phyloP scores from a whole-genome alignment of 1,139 yeast species.

The Magnusiomyces tetraspermus region DNA sequence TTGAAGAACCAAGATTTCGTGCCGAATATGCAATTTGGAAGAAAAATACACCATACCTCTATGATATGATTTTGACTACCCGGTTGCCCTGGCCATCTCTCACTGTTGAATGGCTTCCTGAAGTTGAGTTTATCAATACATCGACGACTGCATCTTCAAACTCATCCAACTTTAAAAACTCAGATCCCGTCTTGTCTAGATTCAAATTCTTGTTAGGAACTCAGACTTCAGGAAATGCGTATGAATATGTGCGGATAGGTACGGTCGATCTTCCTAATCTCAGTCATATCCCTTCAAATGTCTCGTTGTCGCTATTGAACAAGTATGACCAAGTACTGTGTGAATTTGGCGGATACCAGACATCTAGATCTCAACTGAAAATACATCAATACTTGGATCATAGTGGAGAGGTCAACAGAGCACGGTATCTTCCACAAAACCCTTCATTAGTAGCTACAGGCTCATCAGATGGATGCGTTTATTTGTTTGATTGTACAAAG shows the following conservation, averaged over 20 bases:
- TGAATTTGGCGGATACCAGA: slow-evolving; percentile 20
- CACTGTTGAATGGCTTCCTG: slow-evolving; percentile 37
- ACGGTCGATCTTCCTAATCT: slow-evolving; percentile 33
- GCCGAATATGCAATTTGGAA: slow-evolving; percentile 84
- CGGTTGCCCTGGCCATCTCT: slow-evolving; percentile 50
- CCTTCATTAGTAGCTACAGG: slow-evolving; percentile 62
- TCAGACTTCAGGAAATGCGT: slow-evolving; percentile 70
- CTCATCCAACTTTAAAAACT: background rate
- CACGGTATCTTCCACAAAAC: slow-evolving; percentile 71
- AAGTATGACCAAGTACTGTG: slow-evolving; percentile 14
- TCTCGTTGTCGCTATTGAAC: slow-evolving; percentile 9
- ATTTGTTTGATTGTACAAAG: slow-evolving; percentile 50
- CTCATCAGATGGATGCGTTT: slow-evolving; percentile 63
- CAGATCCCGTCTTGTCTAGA: slow-evolving; percentile 10
- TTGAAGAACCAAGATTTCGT: slow-evolving; percentile 12
- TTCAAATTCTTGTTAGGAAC: slow-evolving; percentile 58
- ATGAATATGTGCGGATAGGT: slow-evolving; percentile 66
- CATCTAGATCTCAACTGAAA: slow-evolving; percentile 33
- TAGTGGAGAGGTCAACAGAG: slow-evolving; percentile 64
- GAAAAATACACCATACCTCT: slow-evolving; percentile 77
- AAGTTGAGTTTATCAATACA: slow-evolving; percentile 22
- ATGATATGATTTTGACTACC: slow-evolving; percentile 63
- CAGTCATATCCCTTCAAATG: background rate
- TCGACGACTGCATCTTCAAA: background rate
- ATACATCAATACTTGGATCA: slow-evolving; percentile 41